Evolutionary conservation across 805 yeast species (phyloP).

Genomic region (Candida jianshihensis): DNA sequence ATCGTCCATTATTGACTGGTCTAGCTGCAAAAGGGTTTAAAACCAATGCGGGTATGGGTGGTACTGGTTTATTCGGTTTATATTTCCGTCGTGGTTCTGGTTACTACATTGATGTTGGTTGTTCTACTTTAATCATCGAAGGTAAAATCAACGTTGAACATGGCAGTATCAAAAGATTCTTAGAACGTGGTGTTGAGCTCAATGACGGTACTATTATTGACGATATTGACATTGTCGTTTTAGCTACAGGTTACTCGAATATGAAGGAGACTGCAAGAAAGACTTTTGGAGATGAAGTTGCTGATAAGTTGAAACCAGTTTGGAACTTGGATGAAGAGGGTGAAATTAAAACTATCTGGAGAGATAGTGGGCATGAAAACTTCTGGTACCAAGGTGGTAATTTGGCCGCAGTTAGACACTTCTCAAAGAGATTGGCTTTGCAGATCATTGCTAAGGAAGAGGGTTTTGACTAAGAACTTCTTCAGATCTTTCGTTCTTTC

Average conservation of each 20-base stretch:
- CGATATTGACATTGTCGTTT: constrained; percentile 32
- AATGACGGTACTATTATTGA: constrained; percentile 31
- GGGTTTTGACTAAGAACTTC: constrained; percentile 12
- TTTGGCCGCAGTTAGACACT: constrained; percentile 31
- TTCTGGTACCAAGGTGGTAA: constrained; percentile 38
- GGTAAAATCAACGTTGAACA: constrained; percentile 33
- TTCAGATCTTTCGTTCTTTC: not conserved
- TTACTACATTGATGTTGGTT: constrained; percentile 40
- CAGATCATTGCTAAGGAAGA: constrained; percentile 31
- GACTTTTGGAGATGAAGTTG: constrained; percentile 31
- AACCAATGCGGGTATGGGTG: constrained; percentile 36
- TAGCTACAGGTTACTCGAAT: constrained; percentile 39
- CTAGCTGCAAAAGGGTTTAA: constrained; percentile 32
- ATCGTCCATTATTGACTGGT: constrained; percentile 26
- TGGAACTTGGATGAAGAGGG: constrained; percentile 41
- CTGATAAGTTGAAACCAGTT: constrained; percentile 29
- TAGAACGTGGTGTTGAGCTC: constrained; percentile 31
- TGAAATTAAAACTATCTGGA: constrained; percentile 32
- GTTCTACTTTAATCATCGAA: constrained; percentile 31
- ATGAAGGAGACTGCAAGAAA: constrained; percentile 35
- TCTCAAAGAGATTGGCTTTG: constrained; percentile 33
- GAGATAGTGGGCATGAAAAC: constrained; percentile 33
- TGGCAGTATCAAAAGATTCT: constrained; percentile 29
- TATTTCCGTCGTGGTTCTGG: constrained; percentile 39
- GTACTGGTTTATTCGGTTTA: constrained; percentile 35